These are phyloP conservation scores for Pontederia paniculata DNA, from an alignment of 176 grass and related monocot genomes.

Conservation along the genomic window DNA sequence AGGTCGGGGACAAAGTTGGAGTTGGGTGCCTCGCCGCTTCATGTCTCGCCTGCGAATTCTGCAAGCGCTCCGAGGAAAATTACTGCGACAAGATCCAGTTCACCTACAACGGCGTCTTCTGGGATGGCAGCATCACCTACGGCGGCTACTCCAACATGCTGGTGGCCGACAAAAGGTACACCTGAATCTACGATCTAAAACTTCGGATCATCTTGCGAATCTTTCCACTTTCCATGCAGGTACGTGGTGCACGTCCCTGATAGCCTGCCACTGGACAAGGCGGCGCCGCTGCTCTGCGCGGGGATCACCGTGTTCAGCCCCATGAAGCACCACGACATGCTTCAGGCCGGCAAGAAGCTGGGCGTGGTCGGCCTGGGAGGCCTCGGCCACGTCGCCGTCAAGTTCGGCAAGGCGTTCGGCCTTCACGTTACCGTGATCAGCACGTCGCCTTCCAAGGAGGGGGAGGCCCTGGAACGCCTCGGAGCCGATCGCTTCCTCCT, in stretches of 20 bases:
- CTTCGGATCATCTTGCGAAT: not conserved
- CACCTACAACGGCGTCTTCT: constrained; percentile 77
- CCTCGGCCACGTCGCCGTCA: constrained; percentile 55
- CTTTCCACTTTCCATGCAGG: too few species aligned
- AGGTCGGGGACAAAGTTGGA: constrained; percentile 56
- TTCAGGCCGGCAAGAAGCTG: constrained; percentile 30
- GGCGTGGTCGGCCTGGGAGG: constrained; percentile 61
- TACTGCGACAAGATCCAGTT: constrained; percentile 68
- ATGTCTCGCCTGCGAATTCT: constrained; percentile 64
- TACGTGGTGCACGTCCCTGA: constrained; percentile 55
- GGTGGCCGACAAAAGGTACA: constrained; percentile 44
- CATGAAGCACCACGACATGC: constrained; percentile 66
- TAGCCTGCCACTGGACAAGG: constrained; percentile 38
- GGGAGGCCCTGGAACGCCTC: constrained; percentile 44
- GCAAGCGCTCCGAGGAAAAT: constrained; percentile 61
- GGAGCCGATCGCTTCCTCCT: constrained; percentile 45
- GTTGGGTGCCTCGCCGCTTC: constrained; percentile 61
- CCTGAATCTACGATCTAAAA: not conserved
- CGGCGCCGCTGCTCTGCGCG: constrained; percentile 48
- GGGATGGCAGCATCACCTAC: constrained; percentile 82
- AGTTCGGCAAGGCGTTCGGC: constrained; percentile 68
- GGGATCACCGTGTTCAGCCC: constrained; percentile 69
- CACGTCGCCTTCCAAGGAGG: constrained; percentile 60
- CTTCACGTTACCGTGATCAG: constrained; percentile 48
- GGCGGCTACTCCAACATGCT: constrained; percentile 71